These are phyloP conservation scores for Herpotrichia juniperi DNA, from an alignment of 2,329 filamentous ascomycete species.

Conservation along the genomic window DNA sequence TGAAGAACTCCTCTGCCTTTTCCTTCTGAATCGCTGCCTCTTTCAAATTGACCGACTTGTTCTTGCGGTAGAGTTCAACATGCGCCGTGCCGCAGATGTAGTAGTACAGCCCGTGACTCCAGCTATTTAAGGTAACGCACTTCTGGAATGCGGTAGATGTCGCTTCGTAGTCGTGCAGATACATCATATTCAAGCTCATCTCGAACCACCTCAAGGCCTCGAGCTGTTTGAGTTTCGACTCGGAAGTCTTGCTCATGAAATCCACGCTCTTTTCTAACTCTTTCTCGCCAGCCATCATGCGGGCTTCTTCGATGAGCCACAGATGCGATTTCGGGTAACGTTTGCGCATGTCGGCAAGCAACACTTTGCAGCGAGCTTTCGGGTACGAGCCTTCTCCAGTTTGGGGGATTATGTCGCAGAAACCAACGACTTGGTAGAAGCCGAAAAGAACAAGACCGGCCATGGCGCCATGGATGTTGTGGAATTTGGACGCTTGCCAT, in stretches of 20 bases:
- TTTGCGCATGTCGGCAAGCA: constrained; percentile 75
- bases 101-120: constrained; percentile 88
- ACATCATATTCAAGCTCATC: constrained; percentile 78
- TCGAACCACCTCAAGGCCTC: constrained; percentile 87
- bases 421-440: constrained; percentile 88
- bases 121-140: constrained; percentile 68
- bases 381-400: constrained; percentile 70
- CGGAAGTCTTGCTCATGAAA: constrained; percentile 64
- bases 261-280: constrained; percentile 71
- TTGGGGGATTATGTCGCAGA: constrained; percentile 83
- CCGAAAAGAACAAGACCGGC: constrained; percentile 79
- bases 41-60: constrained; percentile 50
- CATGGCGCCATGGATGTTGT: constrained; percentile 92
- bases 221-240: constrained; percentile 84
- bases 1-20: constrained; percentile 70
- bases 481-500: constrained; percentile 85
- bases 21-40: constrained; percentile 54
- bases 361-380: constrained; percentile 65
- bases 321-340: constrained; percentile 82
- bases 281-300: constrained; percentile 72
- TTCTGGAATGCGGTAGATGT: constrained; percentile 77
- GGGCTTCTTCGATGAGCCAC: constrained; percentile 88
- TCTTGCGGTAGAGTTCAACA: constrained; percentile 78
- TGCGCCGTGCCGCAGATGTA: constrained; percentile 83
- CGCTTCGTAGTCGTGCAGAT: constrained; percentile 74